phyloP scores from a whole-genome alignment of 129 eudicot genomes.

The Pseudognaphalium luteoalbum region DNA sequence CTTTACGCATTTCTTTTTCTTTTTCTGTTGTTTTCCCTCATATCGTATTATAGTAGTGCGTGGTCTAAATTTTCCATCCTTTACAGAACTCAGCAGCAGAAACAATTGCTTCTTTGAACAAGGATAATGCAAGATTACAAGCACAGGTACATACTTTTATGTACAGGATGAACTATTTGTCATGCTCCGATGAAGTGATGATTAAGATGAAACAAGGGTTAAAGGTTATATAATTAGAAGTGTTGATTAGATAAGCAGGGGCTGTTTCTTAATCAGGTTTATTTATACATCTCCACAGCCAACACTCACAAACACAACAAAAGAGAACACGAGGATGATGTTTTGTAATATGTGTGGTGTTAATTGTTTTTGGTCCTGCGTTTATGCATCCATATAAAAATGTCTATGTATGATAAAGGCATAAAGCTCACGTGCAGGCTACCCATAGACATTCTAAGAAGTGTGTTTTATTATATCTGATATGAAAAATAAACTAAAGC shows the following conservation, averaged over 20 bases:
- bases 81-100: constrained; percentile 47
- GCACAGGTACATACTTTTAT: constrained; percentile 51
- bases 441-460: constrained; percentile 13
- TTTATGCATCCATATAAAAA: background rate
- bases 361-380: constrained; percentile 9
- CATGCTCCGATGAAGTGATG: background rate
- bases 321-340: background rate
- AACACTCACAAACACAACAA: background rate
- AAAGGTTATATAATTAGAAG: background rate
- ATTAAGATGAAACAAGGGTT: background rate
- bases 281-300: background rate
- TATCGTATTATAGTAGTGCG: background rate
- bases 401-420: background rate
- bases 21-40: background rate
- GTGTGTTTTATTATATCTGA: constrained; percentile 48
- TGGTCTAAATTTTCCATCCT: constrained; percentile 17
- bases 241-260: background rate
- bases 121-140: constrained; percentile 48
- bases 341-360: background rate
- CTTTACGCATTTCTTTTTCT: background rate
- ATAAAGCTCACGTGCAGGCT: constrained; percentile 19
- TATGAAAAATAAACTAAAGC: constrained; percentile 56
- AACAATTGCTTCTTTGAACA: constrained; percentile 49
- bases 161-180: background rate
- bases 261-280: background rate